Conservation (phyloP, 495 filamentous ascomycete species). For the Pseudomonodictys pantanalensis region DNA sequence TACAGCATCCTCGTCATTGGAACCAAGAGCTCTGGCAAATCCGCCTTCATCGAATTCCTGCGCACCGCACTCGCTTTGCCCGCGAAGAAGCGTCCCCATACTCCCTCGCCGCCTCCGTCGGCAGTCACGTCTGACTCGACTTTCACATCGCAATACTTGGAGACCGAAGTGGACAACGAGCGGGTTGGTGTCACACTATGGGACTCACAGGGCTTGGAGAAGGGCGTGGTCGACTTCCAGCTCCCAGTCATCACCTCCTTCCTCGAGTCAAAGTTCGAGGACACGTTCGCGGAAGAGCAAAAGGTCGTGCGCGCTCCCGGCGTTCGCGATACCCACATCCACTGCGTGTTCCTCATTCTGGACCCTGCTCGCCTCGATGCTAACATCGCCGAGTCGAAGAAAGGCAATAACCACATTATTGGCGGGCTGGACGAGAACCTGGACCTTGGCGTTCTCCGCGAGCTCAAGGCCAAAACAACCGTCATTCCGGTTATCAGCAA, state of each 20-base stretch:
- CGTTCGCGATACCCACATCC: conserved; percentile 93
- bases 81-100: conserved; percentile 60
- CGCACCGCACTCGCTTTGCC: conserved; percentile 77
- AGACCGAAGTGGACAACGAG: conserved; percentile 92
- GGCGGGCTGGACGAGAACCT: conserved; percentile 83
- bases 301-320: conserved; percentile 92
- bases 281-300: conserved; percentile 96
- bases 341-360: conserved; percentile 89
- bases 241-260: conserved; percentile 86
- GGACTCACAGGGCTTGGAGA: conserved; percentile 93
- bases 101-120: conserved; percentile 36
- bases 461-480: conserved; percentile 89
- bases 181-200: conserved; percentile 90
- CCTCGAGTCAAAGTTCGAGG: conserved; percentile 96
- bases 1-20: conserved; percentile 87
- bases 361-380: conserved; percentile 83
- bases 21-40: conserved; percentile 86
- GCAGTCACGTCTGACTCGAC: conserved; percentile 45
- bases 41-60: conserved; percentile 94
- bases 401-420: conserved; percentile 52
- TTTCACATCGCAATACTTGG: conserved; percentile 83
- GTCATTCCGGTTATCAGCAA: conserved; percentile 96
- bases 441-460: conserved; percentile 84
- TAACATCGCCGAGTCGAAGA: conserved; percentile 67
- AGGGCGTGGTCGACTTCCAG: conserved; percentile 89